Base-by-base conservation (phyloP, 805 yeast species). In the Barnettozyma sp. region DNA sequence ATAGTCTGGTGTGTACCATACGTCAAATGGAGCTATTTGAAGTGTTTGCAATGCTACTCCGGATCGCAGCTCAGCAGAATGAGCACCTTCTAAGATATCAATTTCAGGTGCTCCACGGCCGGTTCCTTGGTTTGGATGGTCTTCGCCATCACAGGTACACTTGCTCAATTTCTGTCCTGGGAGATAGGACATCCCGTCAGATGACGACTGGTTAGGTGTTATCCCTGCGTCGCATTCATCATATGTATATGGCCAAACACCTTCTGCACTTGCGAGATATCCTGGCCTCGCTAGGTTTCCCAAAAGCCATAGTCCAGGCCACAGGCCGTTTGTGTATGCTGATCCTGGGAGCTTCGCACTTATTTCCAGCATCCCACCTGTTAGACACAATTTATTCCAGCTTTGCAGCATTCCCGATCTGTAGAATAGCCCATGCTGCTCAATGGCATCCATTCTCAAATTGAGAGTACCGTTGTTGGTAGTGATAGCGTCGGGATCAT, bases 21-120 rank as follows among this genome's bases (percentile, higher is more conserved):
- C 79, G 60, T 90, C 97, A 55, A 76, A 76, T 8, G 97, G 97
- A 13, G 97, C 97, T 43, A 86, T 63, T 66, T 90, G 97, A 54
- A 81, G 60, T 4, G 97, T 86, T 60, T 90, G 98, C 4, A 97
- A 85, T 2, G 88, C 96, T 28, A 80, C 73, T 35, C 70, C 70
- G 7, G 29, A 11, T 26, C 47, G 42, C 15, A 66, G 37, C 11
- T 57, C 64, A 2, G 80, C 66, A 43, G 76, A 78, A 18, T 76
- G 73, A 46, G 85, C 87, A 44, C 81, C 96, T 71, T 90, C 97
- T 35, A 90, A 57, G 30, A 79, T 76, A 74, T 90, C 97, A 49
- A 90, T 85, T 68, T 87, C 97, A 8, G 96, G 96, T 0, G 95
- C 94, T 35, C 96, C 96, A 59, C 97, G 76, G 11, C 97, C 97